Base-by-base conservation (phyloP, 2,329 filamentous ascomycete genomes). In the Ophiostoma ulmi region DNA sequence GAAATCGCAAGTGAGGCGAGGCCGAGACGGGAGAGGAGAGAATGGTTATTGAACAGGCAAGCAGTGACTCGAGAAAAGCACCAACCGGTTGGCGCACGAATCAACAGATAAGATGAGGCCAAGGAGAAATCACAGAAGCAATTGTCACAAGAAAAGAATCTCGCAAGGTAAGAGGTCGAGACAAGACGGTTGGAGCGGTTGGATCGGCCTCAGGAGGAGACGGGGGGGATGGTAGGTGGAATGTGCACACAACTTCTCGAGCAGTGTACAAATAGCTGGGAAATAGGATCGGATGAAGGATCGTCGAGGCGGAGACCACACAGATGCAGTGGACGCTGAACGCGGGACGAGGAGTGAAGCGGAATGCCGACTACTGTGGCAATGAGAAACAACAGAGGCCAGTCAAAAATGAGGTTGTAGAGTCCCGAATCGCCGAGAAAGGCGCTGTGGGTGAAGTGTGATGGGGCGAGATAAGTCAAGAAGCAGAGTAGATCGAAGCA, bases 241-340 rank as follows among this genome's bases (percentile, higher is more conserved):
- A 65, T 65, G 63, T 39, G 35, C 36, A 39, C 63, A 65, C 35
- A 22, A 65, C 35, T 39, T 39, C 36, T 39, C 17, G 36, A 65
- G 35, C 35, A 65, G 63, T 65, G 36, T 20, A 65, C 36, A 65
- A 39, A 39, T 36, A 65, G 63, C 8, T 63, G 26, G 58, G 26
- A 63, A 63, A 63, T 63, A 63, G 63, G 36, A 39, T 65, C 63
- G 41, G 63, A 65, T 65, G 63, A 65, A 65, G 63, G 63, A 65
- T 65, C 63, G 63, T 65, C 63, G 35, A 65, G 63, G 63, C 63
- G 63, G 63, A 65, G 63, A 65, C 63, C 63, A 65, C 63, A 39
- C 36, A n/a, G 63, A 8, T 22, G 13, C 36, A n/a, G 26, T 61
- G n/a, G 48, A 4, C 48, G 48, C 48, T 58, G 44, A 20, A 8